Percentiles rank a stretch among this genome's conserved stretches.
phyloP scores from a whole-genome alignment of 1,284 basidiomycete genomes.

The Jaminaea rosea region DNA sequence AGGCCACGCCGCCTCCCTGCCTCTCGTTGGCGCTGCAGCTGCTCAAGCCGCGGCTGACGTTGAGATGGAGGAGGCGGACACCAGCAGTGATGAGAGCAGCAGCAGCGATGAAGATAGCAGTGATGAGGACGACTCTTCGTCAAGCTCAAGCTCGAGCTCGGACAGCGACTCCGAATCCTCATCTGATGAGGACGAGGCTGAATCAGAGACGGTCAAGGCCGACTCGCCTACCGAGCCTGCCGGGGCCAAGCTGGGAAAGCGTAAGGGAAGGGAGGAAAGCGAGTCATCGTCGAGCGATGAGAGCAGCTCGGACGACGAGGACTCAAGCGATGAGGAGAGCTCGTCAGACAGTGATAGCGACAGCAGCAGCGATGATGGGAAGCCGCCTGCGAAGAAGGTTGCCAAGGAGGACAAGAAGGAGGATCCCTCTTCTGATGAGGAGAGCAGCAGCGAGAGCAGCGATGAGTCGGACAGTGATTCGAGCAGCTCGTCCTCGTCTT shows the following conservation, averaged over 20 bases:
- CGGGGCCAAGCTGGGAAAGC: neutral
- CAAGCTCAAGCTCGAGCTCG: neutral
- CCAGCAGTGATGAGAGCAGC: neutral
- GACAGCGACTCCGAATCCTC: neutral
- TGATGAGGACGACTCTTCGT: neutral
- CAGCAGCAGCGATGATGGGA: neutral
- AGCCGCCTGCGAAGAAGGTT: neutral
- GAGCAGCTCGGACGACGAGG: neutral
- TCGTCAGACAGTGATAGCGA: conserved; percentile 1
- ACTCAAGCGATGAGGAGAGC: neutral
- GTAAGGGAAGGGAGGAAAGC: neutral
- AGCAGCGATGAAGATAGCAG: neutral
- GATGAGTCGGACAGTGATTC: conserved; percentile 11
- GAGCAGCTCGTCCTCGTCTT: conserved; percentile 11
- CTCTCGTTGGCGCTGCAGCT: neutral
- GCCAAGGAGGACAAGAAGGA: neutral
- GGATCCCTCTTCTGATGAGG: neutral
- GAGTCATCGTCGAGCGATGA: neutral
- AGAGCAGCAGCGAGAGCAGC: conserved; percentile 7
- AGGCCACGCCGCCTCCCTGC: neutral
- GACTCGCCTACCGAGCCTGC: neutral
- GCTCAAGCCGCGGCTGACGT: neutral
- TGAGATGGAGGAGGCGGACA: neutral
- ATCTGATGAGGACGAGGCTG: neutral
- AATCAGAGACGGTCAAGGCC: neutral